Conservation (phyloP, 2,329 filamentous ascomycete genomes). For the Neofusicoccum laricinum region DNA sequence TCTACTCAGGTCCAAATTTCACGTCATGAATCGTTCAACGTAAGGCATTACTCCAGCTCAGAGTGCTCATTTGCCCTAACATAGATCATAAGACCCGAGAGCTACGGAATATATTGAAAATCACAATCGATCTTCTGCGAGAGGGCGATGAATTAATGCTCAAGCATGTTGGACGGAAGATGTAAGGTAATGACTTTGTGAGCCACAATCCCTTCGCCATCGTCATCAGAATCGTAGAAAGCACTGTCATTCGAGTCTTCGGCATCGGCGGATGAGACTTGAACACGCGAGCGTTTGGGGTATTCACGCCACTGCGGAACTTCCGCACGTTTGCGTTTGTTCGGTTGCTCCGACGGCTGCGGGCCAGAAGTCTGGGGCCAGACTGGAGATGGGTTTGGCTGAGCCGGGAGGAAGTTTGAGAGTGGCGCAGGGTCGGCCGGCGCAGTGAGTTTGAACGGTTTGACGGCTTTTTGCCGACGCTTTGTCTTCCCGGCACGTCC, state of each 20-base stretch:
- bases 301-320: neutral
- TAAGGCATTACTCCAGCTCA: too few species aligned
- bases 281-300: neutral
- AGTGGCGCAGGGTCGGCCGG: neutral
- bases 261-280: neutral
- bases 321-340: neutral
- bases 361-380: neutral
- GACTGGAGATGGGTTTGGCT: neutral
- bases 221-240: neutral
- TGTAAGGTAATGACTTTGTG: neutral
- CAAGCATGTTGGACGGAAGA: too few species aligned
- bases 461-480: neutral
- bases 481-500: neutral
- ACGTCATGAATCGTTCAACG: too few species aligned
- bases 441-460: neutral
- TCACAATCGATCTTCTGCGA: too few species aligned
- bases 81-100: too few species aligned
- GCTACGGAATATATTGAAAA: too few species aligned
- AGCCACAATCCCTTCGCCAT: neutral
- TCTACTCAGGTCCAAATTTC: too few species aligned
- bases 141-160: too few species aligned
- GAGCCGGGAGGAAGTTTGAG: neutral
- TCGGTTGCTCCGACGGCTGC: neutral
- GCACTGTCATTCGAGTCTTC: neutral
- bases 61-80: too few species aligned